phyloP scores from a whole-genome alignment of 176 grass and related monocot genomes.

The Avena insularis region DNA sequence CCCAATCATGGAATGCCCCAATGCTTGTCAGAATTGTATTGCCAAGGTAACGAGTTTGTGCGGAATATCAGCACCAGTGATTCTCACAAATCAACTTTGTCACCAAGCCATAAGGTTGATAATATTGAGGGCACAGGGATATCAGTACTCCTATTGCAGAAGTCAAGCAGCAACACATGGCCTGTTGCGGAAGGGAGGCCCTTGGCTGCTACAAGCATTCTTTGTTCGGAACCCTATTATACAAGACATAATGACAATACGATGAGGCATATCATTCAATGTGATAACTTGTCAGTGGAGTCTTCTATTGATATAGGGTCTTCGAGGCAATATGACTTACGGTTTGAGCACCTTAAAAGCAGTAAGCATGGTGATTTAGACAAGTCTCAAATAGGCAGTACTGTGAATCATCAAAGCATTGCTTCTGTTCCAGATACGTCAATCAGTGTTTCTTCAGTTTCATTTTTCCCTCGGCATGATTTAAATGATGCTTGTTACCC shows the following conservation, averaged over 20 bases:
- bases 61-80: slow-evolving; percentile 23
- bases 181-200: slow-evolving; percentile 59
- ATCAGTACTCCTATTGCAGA: slow-evolving; percentile 71
- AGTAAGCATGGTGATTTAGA: slow-evolving; percentile 57
- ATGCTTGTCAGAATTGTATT: slow-evolving; percentile 26
- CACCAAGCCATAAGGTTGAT: slow-evolving; percentile 41
- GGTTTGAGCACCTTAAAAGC: slow-evolving; percentile 54
- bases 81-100: slow-evolving; percentile 35
- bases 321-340: slow-evolving; percentile 54
- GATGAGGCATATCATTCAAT: slow-evolving; percentile 69
- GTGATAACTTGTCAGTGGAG: slow-evolving; percentile 66
- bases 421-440: slow-evolving; percentile 82
- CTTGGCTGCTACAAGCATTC: slow-evolving; percentile 56
- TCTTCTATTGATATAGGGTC: slow-evolving; percentile 89
- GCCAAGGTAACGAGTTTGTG: slow-evolving; percentile 28
- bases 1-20: slow-evolving; percentile 27
- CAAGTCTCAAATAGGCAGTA: slow-evolving; percentile 51
- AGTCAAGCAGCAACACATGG: slow-evolving; percentile 68
- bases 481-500: slow-evolving; percentile 47
- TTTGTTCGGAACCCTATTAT: slow-evolving; percentile 77
- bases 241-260: slow-evolving; percentile 61
- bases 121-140: slow-evolving; percentile 62
- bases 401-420: slow-evolving; percentile 56
- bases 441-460: slow-evolving; percentile 58
- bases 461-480: slow-evolving; percentile 51